Evolutionary conservation across 2,329 filamentous ascomycete genomes (phyloP), one percentile per base, ranked within the genome.

Genomic region (Nemania abortiva): DNA sequence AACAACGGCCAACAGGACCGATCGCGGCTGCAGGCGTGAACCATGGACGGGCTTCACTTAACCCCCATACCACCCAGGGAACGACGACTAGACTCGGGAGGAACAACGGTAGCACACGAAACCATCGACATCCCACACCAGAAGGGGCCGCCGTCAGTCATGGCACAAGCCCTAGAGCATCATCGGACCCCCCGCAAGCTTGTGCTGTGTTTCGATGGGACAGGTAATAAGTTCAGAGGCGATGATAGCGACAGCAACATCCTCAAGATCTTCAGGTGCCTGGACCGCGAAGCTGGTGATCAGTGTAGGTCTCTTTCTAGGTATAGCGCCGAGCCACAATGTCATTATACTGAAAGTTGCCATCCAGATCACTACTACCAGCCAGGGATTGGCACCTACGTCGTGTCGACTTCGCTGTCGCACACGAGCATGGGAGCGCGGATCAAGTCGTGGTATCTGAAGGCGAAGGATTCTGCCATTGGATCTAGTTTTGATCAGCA

Each of bases 401-500:
- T 92, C 34, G 84, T 90, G 1, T 88, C 89, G 0, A 85, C 82
- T 11, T 87, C 85, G 9, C 81, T 91, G 52, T 87, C 86, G 1
- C 87, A 88, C 72, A 91, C 87, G 0, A 85, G 88, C 11, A 74
- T 84, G 0, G 77, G 85, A 24, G 86, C 88, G 6, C 86, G 88
- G 15, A 74, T 92, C 65, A 86, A 86, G 70, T 90, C 89, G 9
- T 92, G 89, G 88, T 91, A 90, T 75, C 81, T 85, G 52, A 92
- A 93, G 74, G 89, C 91, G 68, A 93, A 93, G 73, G 93, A 96
- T 78, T 92, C 91, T 2, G 93, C 92, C 10, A 81, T 97, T 69
- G 93, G 93, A 1, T 91, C 91, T 0, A 93, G 91, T 0, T 95
- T 97, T 72, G 92, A 92, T 73, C 87, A 93, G 65, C 93, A 96